phyloP scores from a whole-genome alignment of 1,139 yeast species.

The Yamadazyma sp. region DNA sequence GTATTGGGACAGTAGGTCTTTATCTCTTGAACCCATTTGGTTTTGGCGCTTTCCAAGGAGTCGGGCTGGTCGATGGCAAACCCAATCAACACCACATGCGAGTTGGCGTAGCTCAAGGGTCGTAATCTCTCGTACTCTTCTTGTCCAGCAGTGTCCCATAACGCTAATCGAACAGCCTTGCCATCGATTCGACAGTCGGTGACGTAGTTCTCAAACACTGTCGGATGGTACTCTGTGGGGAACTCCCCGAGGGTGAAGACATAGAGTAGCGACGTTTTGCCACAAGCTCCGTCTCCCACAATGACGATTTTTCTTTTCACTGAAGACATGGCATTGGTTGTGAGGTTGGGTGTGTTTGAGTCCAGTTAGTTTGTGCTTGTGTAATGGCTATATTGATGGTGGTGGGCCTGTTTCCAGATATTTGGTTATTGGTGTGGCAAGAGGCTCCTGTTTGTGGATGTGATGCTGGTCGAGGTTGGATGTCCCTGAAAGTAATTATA shows the following conservation, averaged over 20 bases:
- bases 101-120: constrained; percentile 80
- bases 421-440: too few species aligned
- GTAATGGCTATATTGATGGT: too few species aligned
- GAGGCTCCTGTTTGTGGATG: too few species aligned
- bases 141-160: constrained; percentile 98
- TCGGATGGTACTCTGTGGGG: constrained; percentile 85
- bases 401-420: too few species aligned
- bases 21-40: constrained; percentile 76
- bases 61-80: constrained; percentile 72
- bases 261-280: constrained; percentile 86
- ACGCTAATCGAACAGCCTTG: constrained; percentile 80
- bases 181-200: constrained; percentile 94
- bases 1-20: constrained; percentile 64
- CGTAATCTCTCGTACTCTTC: constrained; percentile 83
- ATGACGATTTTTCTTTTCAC: constrained; percentile 80
- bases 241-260: constrained; percentile 89
- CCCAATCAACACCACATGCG: constrained; percentile 70
- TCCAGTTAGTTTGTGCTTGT: too few species aligned
- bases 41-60: constrained; percentile 64
- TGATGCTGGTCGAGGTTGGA: neutral
- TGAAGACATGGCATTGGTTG: constrained; percentile 3
- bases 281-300: constrained; percentile 96
- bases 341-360: too few species aligned
- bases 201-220: constrained; percentile 93
- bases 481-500: neutral